Percentiles rank a stretch among this genome's conserved stretches.
These are phyloP conservation scores for Mycena vitilis DNA, from an alignment of 768 basidiomycete genomes.

Conservation along the genomic window DNA sequence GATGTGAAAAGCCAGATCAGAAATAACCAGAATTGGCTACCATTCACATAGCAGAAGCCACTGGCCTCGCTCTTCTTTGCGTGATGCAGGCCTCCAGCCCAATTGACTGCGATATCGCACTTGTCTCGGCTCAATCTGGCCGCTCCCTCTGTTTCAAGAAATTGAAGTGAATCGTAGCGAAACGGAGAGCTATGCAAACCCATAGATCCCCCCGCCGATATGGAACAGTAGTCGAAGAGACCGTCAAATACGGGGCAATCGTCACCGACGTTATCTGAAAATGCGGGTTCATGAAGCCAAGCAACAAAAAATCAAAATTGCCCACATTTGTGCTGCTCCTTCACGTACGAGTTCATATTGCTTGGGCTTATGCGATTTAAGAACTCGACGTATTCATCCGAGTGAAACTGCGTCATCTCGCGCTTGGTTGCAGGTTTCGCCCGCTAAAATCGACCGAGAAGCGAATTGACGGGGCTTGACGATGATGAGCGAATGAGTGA, in stretches of 20 bases:
- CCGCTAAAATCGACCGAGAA: conserved; percentile 62
- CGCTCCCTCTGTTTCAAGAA: conserved; percentile 83
- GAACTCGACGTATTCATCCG: conserved; percentile 99
- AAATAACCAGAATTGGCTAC: conserved; percentile 52
- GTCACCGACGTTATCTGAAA: conserved; percentile 94
- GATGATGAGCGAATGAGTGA: conserved; percentile 31
- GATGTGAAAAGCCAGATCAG: conserved; percentile 6
- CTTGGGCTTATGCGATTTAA: conserved; percentile 92
- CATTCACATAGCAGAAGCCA: conserved; percentile 99
- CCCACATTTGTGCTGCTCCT: conserved; percentile 96
- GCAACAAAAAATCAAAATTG: conserved; percentile 26
- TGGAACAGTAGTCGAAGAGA: conserved; percentile 98
- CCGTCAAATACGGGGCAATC: conserved; percentile 99
- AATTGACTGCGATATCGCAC: conserved; percentile 98
- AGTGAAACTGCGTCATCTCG: conserved; percentile 99
- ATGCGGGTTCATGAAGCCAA: conserved; percentile 9
- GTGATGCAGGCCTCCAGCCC: conserved; percentile 98
- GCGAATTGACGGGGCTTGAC: conserved; percentile 11
- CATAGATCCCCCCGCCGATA: conserved; percentile 99
- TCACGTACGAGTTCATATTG: conserved; percentile 93
- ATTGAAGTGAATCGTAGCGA: conserved; percentile 5
- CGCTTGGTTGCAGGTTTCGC: conserved; percentile 99
- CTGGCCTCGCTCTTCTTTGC: conserved; percentile 99
- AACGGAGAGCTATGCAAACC: conserved; percentile 62
- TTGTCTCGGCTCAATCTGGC: conserved; percentile 95